Evolutionary conservation across 768 basidiomycete genomes (phyloP), one percentile per base, ranked within the genome.

Genomic region (Termitomyces sp.): DNA sequence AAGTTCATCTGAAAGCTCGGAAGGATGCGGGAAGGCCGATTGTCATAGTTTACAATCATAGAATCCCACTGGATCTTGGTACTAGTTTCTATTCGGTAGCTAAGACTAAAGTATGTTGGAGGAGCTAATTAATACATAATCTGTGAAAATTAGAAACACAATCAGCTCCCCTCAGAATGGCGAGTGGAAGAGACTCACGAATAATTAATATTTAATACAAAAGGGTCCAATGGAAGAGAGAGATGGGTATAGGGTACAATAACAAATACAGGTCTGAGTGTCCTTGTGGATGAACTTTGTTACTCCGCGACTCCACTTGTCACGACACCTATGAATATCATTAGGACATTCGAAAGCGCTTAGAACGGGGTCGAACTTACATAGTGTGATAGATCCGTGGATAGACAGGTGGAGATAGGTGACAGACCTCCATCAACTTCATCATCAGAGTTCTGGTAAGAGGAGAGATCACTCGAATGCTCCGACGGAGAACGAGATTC

Each of bases 1-100:
- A 82, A 79, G 68, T 78, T 82, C 66, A 79, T 83, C 45, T 81
- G 66, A 76, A 33, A 55, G 28, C 35, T 33, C 18, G 13, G n/a
- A 20, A 57, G n/a, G 45, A 49, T 42, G 49, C 48, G 40, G 55
- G 40, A 55, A 57, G 20, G 22, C n/a, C 45, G 49, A 44, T 40
- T 55, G 28, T 55, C 42, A 44, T 32, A 55, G 28, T 40, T 32
- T 36, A 38, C 52, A 28, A 52, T 33, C 61, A 59, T 49, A 51
- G n/a, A 36, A 53, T 44, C 18, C 38, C 35, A 58, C 7, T 46
- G 20, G 42, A 49, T 55, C 44, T 50, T 42, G 12, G n/a, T 35
- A 12, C 33, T 62, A 45, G 32, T 62, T 62, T 62, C 57, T 59
- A 62, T 59, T 65, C 50, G 50, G 50, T 48, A 15, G 4, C 44